Evolutionary conservation across 495 filamentous ascomycete species (phyloP).

Genomic region (Aspergillus haitiensis): DNA sequence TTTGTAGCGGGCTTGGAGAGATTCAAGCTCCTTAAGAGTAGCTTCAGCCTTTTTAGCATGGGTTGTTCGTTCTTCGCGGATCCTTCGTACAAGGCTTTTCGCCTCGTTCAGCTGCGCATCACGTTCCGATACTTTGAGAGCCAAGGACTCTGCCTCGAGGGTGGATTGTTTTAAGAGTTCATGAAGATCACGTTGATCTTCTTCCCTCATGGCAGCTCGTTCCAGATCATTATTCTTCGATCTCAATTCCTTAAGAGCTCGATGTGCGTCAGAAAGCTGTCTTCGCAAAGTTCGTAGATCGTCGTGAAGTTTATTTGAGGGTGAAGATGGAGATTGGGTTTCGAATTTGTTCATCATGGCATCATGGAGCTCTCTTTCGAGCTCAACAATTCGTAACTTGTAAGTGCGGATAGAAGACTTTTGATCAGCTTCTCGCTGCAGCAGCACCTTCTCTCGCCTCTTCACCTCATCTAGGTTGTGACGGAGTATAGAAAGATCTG

Average conservation of each 20-base stretch:
- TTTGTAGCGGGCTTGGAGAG: conserved; percentile 55
- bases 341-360: conserved; percentile 52
- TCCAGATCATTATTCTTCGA: conserved; percentile 50
- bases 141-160: conserved; percentile 63
- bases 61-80: conserved; percentile 59
- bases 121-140: conserved; percentile 55
- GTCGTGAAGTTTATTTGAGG: conserved; percentile 56
- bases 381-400: conserved; percentile 53
- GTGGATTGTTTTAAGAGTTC: conserved; percentile 66
- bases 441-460: conserved; percentile 60
- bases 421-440: conserved; percentile 62
- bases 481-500: conserved; percentile 58
- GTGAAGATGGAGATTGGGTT: conserved; percentile 47
- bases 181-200: conserved; percentile 66
- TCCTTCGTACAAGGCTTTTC: conserved; percentile 53
- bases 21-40: conserved; percentile 52
- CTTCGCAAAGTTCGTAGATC: conserved; percentile 63
- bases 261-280: conserved; percentile 62
- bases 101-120: conserved; percentile 57
- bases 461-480: conserved; percentile 62
- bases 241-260: conserved; percentile 58
- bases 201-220: conserved; percentile 47
- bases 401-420: conserved; percentile 54
- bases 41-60: conserved; percentile 50
- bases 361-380: conserved; percentile 59